Base-by-base conservation (phyloP, 331 rosid species). In the Telfairia occidentalis region DNA sequence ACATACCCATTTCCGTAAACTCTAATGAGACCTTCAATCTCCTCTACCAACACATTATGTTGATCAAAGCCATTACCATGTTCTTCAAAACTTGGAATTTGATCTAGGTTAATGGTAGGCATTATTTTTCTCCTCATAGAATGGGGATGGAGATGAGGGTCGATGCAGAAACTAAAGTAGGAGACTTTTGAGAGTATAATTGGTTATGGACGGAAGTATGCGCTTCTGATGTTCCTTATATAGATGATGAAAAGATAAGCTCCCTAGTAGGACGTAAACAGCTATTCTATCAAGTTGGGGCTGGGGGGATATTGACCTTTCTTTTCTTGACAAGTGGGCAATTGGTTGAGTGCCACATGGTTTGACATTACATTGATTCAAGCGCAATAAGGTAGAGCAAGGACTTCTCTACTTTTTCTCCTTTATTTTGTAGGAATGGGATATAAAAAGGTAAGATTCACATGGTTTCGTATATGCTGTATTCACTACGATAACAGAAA, bases 21-120 rank as follows among this genome's bases (percentile, higher is more conserved):
- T 84, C 79, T 90, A 37, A 92, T 86, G 0, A 92, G 90, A 15
- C 96, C 91, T 84, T 84, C 75, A 52, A 90, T 89, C 84, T 90
- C 96, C 67, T 90, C 96, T 58, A 82, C 64, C 73, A 87, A 81
- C n/a, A 49, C 64, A 34, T 70, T 76, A 29, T 81, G 85, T 37
- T 79, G 76, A 24, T 66, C 78, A 59, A 82, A 50, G 34, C 80
- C 84, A 74, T 73, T 80, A 43, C 53, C 57, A 49, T 53, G 76
- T 76, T 82, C 77, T 46, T 74, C 73, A 32, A 79, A 81, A 81
- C 24, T 80, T 83, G 53, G 81, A 35, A 52, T 74, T 28, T 55
- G 50, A 38, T 55, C 84, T 45, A 88, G 75, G 65, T 85, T 67
- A 49, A 88, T 79, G 87, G 90, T 52, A 29, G 90, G 82, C 88